Evolutionary conservation across 768 basidiomycete species (phyloP).

Genomic region (Pleurotus sapidus): DNA sequence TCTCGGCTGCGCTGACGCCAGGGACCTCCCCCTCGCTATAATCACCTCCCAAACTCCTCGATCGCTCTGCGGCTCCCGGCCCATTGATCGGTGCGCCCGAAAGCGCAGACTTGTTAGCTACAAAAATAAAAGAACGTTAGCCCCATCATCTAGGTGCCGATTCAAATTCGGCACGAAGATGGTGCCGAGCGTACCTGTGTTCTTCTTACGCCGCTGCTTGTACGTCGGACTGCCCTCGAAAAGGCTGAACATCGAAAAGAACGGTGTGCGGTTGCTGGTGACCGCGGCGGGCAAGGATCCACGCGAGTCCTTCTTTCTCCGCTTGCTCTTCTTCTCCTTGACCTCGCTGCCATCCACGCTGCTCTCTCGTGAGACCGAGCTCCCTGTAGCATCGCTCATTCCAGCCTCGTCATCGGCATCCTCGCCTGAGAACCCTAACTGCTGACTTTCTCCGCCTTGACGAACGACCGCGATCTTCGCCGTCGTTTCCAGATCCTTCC

Average conservation of each 20-base stretch:
- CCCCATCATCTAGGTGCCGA: background rate
- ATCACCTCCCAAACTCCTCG: constrained; percentile 18
- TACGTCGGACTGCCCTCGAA: constrained; percentile 86
- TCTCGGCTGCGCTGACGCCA: constrained; percentile 54
- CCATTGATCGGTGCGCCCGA: constrained; percentile 12
- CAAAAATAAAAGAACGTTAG: background rate
- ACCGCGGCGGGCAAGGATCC: constrained; percentile 13
- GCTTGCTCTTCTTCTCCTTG: constrained; percentile 5
- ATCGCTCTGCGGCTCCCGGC: constrained; percentile 12
- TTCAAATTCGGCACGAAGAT: background rate
- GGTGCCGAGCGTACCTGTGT: background rate
- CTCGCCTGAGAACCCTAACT: background rate
- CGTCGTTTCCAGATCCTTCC: constrained; percentile 18
- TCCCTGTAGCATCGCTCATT: constrained; percentile 1
- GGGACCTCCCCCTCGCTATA: constrained; percentile 13
- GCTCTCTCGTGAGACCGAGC: constrained; percentile 8
- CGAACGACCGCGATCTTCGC: constrained; percentile 1
- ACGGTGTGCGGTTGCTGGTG: constrained; percentile 47
- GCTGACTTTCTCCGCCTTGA: background rate
- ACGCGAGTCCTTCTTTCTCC: background rate
- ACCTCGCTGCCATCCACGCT: constrained; percentile 15
- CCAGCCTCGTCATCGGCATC: constrained; percentile 5
- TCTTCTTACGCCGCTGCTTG: constrained; percentile 85
- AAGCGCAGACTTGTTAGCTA: constrained; percentile 6
- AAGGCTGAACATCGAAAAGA: constrained; percentile 68